Percentiles rank a stretch among this genome's conserved stretches.
These are phyloP conservation scores for Cystofilobasidium bisporidii DNA, from an alignment of 768 basidiomycete species.

Conservation along the genomic window DNA sequence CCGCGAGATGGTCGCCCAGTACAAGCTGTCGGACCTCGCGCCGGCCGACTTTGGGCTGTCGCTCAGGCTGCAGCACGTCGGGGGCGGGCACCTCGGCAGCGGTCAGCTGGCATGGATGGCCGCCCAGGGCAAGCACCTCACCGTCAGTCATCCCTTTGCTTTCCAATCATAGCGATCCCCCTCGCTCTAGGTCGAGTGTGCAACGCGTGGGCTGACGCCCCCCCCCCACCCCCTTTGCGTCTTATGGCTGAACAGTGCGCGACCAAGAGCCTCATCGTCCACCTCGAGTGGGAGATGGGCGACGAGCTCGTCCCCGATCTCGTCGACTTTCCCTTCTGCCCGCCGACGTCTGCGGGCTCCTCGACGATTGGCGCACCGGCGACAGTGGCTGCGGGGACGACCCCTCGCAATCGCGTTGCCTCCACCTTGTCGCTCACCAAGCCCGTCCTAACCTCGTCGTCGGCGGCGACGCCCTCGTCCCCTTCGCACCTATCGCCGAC, in stretches of 20 bases:
- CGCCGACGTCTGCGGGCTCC: background rate
- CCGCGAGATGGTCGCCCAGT: conserved; percentile 85
- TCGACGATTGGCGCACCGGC: too few relatives aligned
- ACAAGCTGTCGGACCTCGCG: conserved; percentile 71
- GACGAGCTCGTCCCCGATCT: conserved; percentile 1
- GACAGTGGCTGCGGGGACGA: too few relatives aligned
- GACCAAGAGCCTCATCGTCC: conserved; percentile 31
- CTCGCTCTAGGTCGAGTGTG: too few relatives aligned
- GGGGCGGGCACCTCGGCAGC: conserved; percentile 45
- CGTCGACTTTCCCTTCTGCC: background rate
- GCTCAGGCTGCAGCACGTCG: conserved; percentile 64
- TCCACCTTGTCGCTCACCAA: background rate
- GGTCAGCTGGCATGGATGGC: conserved; percentile 57
- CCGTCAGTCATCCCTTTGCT: conserved; percentile 48
- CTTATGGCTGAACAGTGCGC: conserved; percentile 29
- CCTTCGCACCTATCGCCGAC: background rate
- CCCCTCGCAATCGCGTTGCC: background rate
- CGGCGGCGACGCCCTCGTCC: too few relatives aligned
- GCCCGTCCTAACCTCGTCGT: too few relatives aligned
- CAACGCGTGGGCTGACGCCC: too few relatives aligned
- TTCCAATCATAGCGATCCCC: too few relatives aligned
- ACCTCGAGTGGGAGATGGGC: conserved; percentile 27
- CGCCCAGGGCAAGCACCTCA: conserved; percentile 81
- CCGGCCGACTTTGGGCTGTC: conserved; percentile 57
- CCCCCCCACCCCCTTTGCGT: too few relatives aligned